Evolutionary conservation across 192 early-diverging fungal genomes (phyloP), one percentile per base, ranked within the genome.

Genomic region (Linnemannia exigua): DNA sequence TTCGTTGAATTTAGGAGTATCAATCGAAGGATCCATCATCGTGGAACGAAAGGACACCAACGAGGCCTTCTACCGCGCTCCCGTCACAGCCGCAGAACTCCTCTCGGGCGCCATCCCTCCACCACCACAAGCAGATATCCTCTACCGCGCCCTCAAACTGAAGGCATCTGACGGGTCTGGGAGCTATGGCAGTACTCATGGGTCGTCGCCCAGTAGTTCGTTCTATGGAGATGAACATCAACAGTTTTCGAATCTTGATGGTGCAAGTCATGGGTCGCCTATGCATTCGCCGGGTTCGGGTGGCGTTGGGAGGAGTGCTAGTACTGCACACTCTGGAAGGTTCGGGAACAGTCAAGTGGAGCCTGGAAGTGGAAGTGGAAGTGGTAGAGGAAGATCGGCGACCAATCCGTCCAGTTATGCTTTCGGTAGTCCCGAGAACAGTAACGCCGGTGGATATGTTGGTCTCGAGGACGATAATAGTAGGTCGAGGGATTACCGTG

Each of bases 41-140:
- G 67, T 96, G 16, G 94, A 95, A 81, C 92, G 96, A 58, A 91
- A 92, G 71, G 95, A 95, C 70, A 95, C 95, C 41, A 98, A 98
- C 81, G 89, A 88, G 44, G 93, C 91, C 44, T 89, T 96, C 33
- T 98, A 98, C 84, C 93, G 95, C 20, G 88, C 90, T 38, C 87
- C 88, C 38, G 92, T 98, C 6, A 85, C 89, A 11, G 94, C 97
- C 11, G 93, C 94, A 84, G 95, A 98, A 79, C 89, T 98, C 35
- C 90, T 98, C 15, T 90, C 84, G 22, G 97, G 97, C 11, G 52
- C 88, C 12, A 69, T 97, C 28, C 79, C 92, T 12, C 92, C 94
- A 37, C 96, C 97, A 8, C 92, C 94, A 0, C 87, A 93, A 68
- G 97, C 96, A 1, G 96, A 96, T 67, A 84, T 89, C 33, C 89